Evolutionary conservation across 106 monocot species (phyloP), one percentile per base, ranked within the genome.

Genomic region (Acorus calamus): DNA sequence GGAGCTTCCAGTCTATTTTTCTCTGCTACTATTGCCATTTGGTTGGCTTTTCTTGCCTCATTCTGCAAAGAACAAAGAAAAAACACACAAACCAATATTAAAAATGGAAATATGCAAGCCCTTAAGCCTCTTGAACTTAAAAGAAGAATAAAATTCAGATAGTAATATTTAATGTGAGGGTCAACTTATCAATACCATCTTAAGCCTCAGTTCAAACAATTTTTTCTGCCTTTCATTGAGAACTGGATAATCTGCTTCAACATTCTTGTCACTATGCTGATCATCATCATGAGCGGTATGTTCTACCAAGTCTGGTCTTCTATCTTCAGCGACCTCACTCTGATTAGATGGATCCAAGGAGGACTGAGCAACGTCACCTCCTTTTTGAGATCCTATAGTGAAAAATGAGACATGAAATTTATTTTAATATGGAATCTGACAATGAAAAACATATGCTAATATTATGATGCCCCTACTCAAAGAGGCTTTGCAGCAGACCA

Each of bases 21-120:
- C 58, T 92, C 90, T 55, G 80, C 76, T 12, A 91, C 90, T 84
- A 88, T 90, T 4, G 96, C 90, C 50, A 69, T 67, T 78, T 91
- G 96, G 71, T 96, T 96, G 48, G 96, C 87, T 58, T 96, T 96
- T 68, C 80, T 78, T 47, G 91, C 96, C 78, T 96, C 96, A 70
- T 91, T 90, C 96, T 96, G 66, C n/a, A 74, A 54, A 50, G 0
- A 89, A 89, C 52, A 94, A 50, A 51, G 89, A 89, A 55, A 84
- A n/a, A n/a, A n/a, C n/a, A n/a, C n/a, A n/a, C n/a, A n/a, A n/a
- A n/a, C n/a, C n/a, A n/a, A n/a, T n/a, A n/a, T n/a, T n/a, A n/a
- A n/a, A n/a, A n/a, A n/a, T n/a, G n/a, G n/a, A n/a, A n/a, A n/a
- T n/a, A n/a, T n/a, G n/a, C n/a, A n/a, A n/a, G n/a, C n/a, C n/a